Evolutionary conservation across 768 basidiomycete genomes (phyloP), one percentile per base, ranked within the genome.

Genomic region (Lentinula guzmanii): DNA sequence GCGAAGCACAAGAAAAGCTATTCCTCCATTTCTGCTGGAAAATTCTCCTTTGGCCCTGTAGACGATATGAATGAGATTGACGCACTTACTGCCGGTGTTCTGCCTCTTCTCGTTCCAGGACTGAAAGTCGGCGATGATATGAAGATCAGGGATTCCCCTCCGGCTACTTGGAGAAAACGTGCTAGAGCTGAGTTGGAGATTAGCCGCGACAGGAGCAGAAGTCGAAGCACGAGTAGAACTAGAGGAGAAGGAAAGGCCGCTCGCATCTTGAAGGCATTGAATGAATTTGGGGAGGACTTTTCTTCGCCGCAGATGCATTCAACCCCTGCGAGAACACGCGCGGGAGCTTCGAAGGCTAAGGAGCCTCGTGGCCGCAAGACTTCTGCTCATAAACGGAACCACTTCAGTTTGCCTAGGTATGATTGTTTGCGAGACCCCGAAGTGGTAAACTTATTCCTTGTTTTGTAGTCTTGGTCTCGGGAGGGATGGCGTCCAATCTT

Each of bases 351-450:
- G 33, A 46, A 72, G 50, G 65, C 69, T 52, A 45, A n/a, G 28
- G 41, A 56, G 21, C 6, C 42, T 33, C 71, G 69, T 60, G 69
- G 58, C 55, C 75, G 75, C 69, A 86, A 83, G 70, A 72, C 69
- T 34, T 81, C 83, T 34, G 71, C 70, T 48, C 86, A 86, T 71
- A 86, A 82, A 71, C 80, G 78, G 66, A 81, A 84, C 54, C 85
- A 86, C 65, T 82, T 82, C 71, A 87, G 87, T 74, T 74, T 89
- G 61, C 85, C 87, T 1, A 88, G 86, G 86, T 86, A 71, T 56
- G 78, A 65, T 64, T 66, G 51, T 31, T 28, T 46, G 42, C 43
- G 6, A 15, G 5, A 15, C 45, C 18, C 8, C 57, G 13, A 45
- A 24, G 42, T 64, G 24, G 31, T 54, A 58, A 41, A 63, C 31